Evolutionary conservation across 108 stramenopile species (phyloP).

Genomic region (Stephanodiscus triporus): DNA sequence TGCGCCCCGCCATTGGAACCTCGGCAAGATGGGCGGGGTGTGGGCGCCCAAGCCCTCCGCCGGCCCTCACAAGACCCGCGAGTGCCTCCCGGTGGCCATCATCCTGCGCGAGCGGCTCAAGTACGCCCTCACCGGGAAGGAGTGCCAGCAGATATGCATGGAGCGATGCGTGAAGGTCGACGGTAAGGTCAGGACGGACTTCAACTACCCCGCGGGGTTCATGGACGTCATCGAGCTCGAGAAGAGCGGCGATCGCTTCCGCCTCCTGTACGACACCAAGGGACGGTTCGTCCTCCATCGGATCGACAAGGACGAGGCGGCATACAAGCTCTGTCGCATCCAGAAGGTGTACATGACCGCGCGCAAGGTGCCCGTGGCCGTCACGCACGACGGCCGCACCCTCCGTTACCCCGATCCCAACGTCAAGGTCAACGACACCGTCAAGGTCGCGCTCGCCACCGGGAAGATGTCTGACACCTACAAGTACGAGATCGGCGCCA

Average conservation of each 20-base stretch:
- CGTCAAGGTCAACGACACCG: conserved; percentile 97
- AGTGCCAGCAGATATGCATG: conserved; percentile 99
- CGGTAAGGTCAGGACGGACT: conserved; percentile 98
- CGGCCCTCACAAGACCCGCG: conserved; percentile 98
- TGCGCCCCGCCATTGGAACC: conserved; percentile 99
- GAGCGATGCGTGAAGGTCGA: conserved; percentile 98
- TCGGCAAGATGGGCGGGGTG: conserved; percentile 99
- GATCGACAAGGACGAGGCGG: conserved; percentile 89
- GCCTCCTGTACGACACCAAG: conserved; percentile 98
- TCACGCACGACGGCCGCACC: conserved; percentile 99
- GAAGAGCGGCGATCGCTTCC: conserved; percentile 96
- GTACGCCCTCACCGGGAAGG: conserved; percentile 99
- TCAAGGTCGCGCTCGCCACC: conserved; percentile 96
- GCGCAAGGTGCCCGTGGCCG: conserved; percentile 97
- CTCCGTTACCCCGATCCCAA: conserved; percentile 99
- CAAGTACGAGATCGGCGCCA: conserved; percentile 97
- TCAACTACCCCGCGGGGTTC: conserved; percentile 99
- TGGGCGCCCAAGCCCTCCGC: conserved; percentile 94
- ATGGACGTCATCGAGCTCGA: conserved; percentile 98
- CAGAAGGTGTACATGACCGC: conserved; percentile 86
- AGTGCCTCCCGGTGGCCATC: conserved; percentile 95
- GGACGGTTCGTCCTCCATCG: conserved; percentile 97
- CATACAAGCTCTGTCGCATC: conserved; percentile 99
- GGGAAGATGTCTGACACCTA: conserved; percentile 94
- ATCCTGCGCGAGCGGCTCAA: conserved; percentile 99